These are phyloP conservation scores for Eucalyptus tenuipes DNA, from an alignment of 345 rosid species.

Conservation along the genomic window DNA sequence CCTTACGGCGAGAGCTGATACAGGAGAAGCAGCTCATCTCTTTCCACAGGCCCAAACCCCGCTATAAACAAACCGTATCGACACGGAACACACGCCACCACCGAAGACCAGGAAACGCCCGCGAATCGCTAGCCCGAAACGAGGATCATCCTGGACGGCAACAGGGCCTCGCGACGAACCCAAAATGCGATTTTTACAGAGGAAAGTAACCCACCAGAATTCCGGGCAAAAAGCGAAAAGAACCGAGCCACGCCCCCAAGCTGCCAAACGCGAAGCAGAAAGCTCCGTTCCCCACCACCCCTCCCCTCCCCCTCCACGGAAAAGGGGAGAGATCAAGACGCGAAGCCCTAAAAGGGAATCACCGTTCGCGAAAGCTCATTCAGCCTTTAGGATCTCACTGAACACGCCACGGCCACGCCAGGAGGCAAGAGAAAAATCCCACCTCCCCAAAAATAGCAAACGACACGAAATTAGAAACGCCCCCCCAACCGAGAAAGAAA, in stretches of 20 bases:
- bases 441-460: not conserved
- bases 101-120: not conserved
- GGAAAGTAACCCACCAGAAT: not conserved
- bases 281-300: not conserved
- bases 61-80: not conserved
- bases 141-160: not conserved
- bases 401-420: not conserved
- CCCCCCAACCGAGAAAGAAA: not conserved
- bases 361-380: not conserved
- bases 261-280: not conserved
- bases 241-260: too few species aligned
- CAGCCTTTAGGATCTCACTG: not conserved
- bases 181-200: not conserved
- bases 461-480: not conserved
- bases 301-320: not conserved
- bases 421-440: not conserved
- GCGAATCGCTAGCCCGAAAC: not conserved
- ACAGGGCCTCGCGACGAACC: not conserved
- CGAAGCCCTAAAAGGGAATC: not conserved
- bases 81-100: not conserved
- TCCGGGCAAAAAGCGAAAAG: too few species aligned
- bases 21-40: conserved; percentile 89
- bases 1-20: conserved; percentile 38
- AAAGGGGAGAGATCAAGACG: not conserved
- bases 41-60: not conserved